Evolutionary conservation across 805 yeast species (phyloP).

Genomic region (Aciculoconidium aculeatum): DNA sequence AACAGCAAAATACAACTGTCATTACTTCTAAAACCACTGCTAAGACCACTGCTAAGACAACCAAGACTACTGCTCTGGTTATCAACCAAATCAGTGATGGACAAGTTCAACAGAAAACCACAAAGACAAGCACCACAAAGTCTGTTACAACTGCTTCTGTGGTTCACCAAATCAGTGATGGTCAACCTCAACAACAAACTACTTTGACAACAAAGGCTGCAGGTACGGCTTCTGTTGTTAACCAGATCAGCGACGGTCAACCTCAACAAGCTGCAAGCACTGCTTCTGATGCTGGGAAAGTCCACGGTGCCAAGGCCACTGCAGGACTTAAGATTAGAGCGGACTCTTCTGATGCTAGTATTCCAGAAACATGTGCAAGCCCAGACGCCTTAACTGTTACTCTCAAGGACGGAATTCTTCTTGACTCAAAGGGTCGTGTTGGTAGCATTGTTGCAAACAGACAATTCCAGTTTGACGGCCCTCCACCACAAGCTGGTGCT

Average conservation of each 20-base stretch:
- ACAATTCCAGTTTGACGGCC: slow-evolving; percentile 78
- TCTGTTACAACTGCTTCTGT: slow-evolving; percentile 17
- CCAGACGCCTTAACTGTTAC: slow-evolving; percentile 46
- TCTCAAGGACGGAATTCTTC: slow-evolving; percentile 45
- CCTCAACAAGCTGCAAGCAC: slow-evolving; percentile 15
- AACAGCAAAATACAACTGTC: slow-evolving; percentile 24
- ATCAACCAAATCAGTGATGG: slow-evolving; percentile 25
- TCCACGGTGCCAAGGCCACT: slow-evolving; percentile 16
- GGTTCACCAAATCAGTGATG: slow-evolving; percentile 26
- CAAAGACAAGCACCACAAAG: no score
- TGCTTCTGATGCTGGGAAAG: slow-evolving; percentile 27
- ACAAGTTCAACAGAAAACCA: slow-evolving; percentile 26
- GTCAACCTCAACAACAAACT: slow-evolving; percentile 28
- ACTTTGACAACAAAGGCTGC: slow-evolving; percentile 15
- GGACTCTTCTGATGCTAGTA: slow-evolving; percentile 3
- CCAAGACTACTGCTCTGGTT: slow-evolving; percentile 13
- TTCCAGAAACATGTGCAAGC: slow-evolving; percentile 17
- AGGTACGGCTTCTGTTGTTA: slow-evolving; percentile 21
- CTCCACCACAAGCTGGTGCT: slow-evolving; percentile 63
- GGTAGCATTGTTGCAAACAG: slow-evolving; percentile 79
- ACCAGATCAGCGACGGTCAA: slow-evolving; percentile 41
- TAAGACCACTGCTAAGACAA: slow-evolving; percentile 9
- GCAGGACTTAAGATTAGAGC: no score
- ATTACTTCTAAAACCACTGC: slow-evolving; percentile 10
- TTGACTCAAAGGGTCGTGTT: slow-evolving; percentile 58